Evolutionary conservation across 768 basidiomycete genomes (phyloP), one percentile per base, ranked within the genome.

Genomic region (Mycena filopes): DNA sequence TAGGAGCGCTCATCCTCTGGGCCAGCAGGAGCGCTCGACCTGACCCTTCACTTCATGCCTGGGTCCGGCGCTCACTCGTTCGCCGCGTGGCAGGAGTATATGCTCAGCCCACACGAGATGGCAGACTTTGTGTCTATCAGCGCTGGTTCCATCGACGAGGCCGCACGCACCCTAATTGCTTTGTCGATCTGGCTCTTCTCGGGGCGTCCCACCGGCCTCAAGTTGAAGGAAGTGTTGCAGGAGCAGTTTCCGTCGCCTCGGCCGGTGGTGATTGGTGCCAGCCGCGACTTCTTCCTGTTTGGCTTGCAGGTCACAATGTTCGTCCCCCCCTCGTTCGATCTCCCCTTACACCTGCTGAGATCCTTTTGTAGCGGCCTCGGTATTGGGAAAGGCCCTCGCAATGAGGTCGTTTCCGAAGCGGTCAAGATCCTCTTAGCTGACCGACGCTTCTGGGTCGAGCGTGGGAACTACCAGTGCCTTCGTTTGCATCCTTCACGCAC

Each of bases 161-260:
- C n/a, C 21, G 55, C 55, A 8, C 55, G 31, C 9, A 21, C 55
- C 8, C 42, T 56, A 0, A 43, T 56, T 1, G 10, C 25, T 21
- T n/a, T 46, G 13, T 28, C 18, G 4, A 15, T 56, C n/a, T 56
- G 55, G 55, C 29, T 45, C 13, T 56, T 43, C 33, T 16, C 26
- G 10, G 55, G 41, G 4, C 55, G 42, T 20, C 55, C 42, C 1
- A 29, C 18, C 18, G 55, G 55, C 11, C 41, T 56, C 16, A 56
- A 56, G 43, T 31, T 56, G 9, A 56, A 45, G 21, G 55, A 56
- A 40, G 43, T 56, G 8, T 29, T 56, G 7, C 41, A 56, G 4
- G 55, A 56, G 36, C 55, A 46, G 31, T 56, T 56, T 23, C 18
- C 29, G 4, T 45, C 43, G 12, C 42, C 43, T 29, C 55, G 42